phyloP scores from a whole-genome alignment of 495 filamentous ascomycete species.

The Penicillium chermesinum region DNA sequence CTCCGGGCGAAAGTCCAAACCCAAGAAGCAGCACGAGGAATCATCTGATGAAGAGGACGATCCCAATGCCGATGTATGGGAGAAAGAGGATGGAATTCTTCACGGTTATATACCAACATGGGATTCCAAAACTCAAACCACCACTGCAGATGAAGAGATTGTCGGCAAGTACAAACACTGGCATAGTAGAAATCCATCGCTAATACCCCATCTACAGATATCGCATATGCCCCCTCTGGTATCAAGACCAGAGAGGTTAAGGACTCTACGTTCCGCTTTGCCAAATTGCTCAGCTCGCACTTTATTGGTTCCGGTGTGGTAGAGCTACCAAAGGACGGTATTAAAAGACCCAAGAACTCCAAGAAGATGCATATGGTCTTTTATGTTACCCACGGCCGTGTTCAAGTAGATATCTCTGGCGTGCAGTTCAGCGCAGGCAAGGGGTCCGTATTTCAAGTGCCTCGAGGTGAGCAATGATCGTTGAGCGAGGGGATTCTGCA shows the following conservation, averaged over 20 bases:
- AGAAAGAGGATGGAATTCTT: slow-evolving; percentile 53
- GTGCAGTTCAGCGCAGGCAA: slow-evolving; percentile 77
- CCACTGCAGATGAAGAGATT: slow-evolving; percentile 53
- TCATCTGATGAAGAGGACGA: slow-evolving; percentile 47
- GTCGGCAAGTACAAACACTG: slow-evolving; percentile 35
- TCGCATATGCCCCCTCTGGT: slow-evolving; percentile 71
- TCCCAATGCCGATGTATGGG: slow-evolving; percentile 51
- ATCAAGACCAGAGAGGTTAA: slow-evolving; percentile 73
- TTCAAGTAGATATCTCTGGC: slow-evolving; percentile 66
- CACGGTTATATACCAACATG: slow-evolving; percentile 53
- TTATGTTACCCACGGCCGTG: slow-evolving; percentile 75
- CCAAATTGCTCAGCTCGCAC: slow-evolving; percentile 74
- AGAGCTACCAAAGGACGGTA: slow-evolving; percentile 72
- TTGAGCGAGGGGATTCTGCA: no score
- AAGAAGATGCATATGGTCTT: slow-evolving; percentile 95
- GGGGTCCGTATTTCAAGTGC: slow-evolving; percentile 88
- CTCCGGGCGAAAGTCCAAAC: slow-evolving; percentile 32
- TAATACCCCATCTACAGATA: slow-evolving; percentile 36
- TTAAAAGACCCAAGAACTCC: slow-evolving; percentile 84
- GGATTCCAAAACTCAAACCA: slow-evolving; percentile 47
- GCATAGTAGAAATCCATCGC: background rate
- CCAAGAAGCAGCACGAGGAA: slow-evolving; percentile 31
- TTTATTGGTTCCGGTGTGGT: slow-evolving; percentile 89
- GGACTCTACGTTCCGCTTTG: slow-evolving; percentile 72
- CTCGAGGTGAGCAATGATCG: slow-evolving; percentile 65